Percentiles rank a stretch among this genome's conserved stretches.
These are phyloP conservation scores for Lenzites betulinus DNA, from an alignment of 768 basidiomycete genomes.

Conservation along the genomic window DNA sequence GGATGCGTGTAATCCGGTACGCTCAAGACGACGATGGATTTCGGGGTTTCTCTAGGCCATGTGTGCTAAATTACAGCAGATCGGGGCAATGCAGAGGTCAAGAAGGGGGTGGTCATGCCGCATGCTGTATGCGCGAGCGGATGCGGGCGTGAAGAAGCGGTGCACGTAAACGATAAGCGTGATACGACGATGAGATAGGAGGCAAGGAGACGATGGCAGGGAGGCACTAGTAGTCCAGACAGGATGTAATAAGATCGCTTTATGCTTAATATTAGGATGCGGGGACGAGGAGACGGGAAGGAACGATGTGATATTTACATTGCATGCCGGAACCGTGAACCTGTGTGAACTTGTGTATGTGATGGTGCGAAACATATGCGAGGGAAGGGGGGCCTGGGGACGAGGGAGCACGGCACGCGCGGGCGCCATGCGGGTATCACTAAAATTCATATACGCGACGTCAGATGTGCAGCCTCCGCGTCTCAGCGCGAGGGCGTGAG, in stretches of 20 bases:
- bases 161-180: background rate
- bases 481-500: constrained; percentile 17
- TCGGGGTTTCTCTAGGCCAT: background rate
- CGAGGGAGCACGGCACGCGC: background rate
- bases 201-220: background rate
- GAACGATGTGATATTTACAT: constrained; percentile 9
- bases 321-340: background rate
- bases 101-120: background rate
- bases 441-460: background rate
- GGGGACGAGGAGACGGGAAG: background rate
- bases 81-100: background rate
- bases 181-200: background rate
- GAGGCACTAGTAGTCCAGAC: background rate
- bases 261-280: constrained; percentile 11
- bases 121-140: too few species aligned
- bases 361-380: constrained; percentile 4
- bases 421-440: background rate
- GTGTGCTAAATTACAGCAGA: constrained; percentile 11
- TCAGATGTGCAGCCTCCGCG: background rate
- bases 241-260: background rate
- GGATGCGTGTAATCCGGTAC: too few species aligned
- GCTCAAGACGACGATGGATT: background rate
- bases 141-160: background rate
- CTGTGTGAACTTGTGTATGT: background rate
- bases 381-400: background rate